Base-by-base conservation (phyloP, 305 asterid species). In the Coffea humblotiana region DNA sequence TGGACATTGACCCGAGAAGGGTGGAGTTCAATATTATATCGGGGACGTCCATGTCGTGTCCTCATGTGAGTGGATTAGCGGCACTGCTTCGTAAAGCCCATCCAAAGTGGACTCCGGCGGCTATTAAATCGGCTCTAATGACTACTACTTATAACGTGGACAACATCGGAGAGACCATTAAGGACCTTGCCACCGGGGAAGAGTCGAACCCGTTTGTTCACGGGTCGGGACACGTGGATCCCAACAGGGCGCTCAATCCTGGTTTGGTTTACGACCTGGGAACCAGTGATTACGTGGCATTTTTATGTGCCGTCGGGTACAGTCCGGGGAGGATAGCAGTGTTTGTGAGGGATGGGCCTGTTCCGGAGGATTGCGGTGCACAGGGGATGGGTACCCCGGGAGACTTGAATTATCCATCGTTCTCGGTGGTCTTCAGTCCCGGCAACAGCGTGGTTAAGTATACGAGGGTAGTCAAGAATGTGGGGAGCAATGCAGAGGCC, bases 21-120 rank as follows among this genome's bases (percentile, higher is more conserved):
- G 98, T 95, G 4, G 94, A 90, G 15, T 95, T 95, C 87, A 95
- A 93, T 75, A 92, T 94, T 63, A 87, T 92, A 13, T 94, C 98
- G 1, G 98, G 98, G 23, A 94, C 98, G 0, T 92, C 98, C 2
- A 95, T 95, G 98, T 89, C 98, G 52, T 93, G 98, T 76, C 98
- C 98, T 19, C 98, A 95, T 66, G 98, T 91, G 75, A 92, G 98
- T 79, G 98, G 98, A 71, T 82, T 95, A 32, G 97, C 97, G 0
- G 97, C 97, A 8, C 56, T 95, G 82, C 91, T 95, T 51, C 82
- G 83, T n/a, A 88, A 90, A 75, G 96, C 98, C 81, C 81, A 93
- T 37, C 94, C 94, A 0, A 37, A 74, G 40, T 95, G 97, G 98
- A 84, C 92, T 3, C 94, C 97, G 8, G 94, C 97, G 1, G 97